These are phyloP conservation scores for Venturia aucupariae DNA, from an alignment of 2,329 filamentous ascomycete genomes.

Conservation along the genomic window DNA sequence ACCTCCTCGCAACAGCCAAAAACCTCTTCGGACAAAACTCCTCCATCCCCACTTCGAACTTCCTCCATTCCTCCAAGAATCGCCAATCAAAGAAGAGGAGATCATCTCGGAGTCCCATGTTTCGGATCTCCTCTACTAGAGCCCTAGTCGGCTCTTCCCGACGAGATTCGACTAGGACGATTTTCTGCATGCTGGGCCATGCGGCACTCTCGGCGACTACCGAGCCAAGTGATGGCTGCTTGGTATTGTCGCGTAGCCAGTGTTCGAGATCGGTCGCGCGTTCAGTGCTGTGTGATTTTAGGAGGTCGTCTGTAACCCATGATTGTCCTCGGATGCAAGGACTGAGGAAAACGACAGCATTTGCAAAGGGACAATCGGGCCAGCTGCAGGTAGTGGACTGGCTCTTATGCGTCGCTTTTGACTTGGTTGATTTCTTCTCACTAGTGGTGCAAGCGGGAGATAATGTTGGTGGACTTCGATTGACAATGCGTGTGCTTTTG, in stretches of 20 bases:
- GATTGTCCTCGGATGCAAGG: not conserved
- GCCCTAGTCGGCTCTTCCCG: not conserved
- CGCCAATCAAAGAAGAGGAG: slow-evolving; percentile 12
- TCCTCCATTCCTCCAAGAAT: slow-evolving; percentile 10
- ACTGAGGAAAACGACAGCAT: slow-evolving; percentile 7
- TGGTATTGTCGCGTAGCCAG: slow-evolving; percentile 6
- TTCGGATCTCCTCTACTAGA: not conserved
- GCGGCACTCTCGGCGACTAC: slow-evolving; percentile 9
- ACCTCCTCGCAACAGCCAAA: not conserved
- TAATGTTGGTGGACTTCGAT: not conserved
- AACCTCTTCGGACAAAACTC: not conserved
- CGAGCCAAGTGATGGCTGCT: not conserved
- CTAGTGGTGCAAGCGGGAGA: no score
- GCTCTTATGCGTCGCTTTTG: not conserved
- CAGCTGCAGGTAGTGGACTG: not conserved
- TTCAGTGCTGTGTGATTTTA: slow-evolving; percentile 5
- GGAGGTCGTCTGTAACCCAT: slow-evolving; percentile 8
- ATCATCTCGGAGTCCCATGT: not conserved
- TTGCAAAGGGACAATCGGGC: slow-evolving; percentile 9
- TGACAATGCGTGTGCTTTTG: not conserved
- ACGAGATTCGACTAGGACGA: slow-evolving; percentile 8
- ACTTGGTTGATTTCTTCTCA: not conserved
- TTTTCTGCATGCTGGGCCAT: not conserved
- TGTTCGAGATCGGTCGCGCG: not conserved
- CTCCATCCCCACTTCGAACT: not conserved